These are phyloP conservation scores for Trifolium subterraneum DNA, from an alignment of 306 rosid genomes.

Conservation along the genomic window DNA sequence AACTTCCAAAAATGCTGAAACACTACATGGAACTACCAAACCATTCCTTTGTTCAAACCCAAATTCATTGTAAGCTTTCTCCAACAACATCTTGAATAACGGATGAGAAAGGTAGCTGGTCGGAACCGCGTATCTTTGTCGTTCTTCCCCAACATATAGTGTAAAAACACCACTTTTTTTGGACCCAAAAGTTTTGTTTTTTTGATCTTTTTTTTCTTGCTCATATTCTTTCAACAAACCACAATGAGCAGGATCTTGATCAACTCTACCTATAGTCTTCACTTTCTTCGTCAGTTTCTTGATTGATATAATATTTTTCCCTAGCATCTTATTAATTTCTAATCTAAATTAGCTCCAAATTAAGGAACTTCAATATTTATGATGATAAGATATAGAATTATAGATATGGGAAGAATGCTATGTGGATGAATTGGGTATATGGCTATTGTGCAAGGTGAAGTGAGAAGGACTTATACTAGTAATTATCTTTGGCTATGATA, in stretches of 20 bases:
- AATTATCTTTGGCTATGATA: background rate
- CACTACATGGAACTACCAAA: slow-evolving; percentile 78
- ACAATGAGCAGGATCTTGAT: slow-evolving; percentile 27
- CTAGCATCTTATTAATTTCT: slow-evolving; percentile 47
- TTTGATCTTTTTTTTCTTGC: slow-evolving; percentile 32
- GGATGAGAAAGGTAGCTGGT: slow-evolving; percentile 78
- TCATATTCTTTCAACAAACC: slow-evolving; percentile 49
- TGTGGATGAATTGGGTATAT: background rate
- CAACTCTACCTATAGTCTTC: slow-evolving; percentile 49
- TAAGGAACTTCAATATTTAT: background rate
- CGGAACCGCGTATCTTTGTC: slow-evolving; percentile 67
- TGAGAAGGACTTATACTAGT: slow-evolving; percentile 1
- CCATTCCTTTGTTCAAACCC: slow-evolving; percentile 77
- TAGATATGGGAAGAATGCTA: background rate
- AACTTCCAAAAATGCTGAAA: slow-evolving; percentile 70
- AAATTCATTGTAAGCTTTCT: slow-evolving; percentile 73
- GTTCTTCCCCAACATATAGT: slow-evolving; percentile 79
- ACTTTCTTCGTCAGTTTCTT: slow-evolving; percentile 65
- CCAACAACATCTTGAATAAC: slow-evolving; percentile 80
- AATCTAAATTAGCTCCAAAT: background rate
- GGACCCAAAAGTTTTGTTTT: slow-evolving; percentile 12
- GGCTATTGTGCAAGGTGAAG: slow-evolving; percentile 25
- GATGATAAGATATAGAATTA: background rate
- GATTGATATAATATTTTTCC: slow-evolving; percentile 59
- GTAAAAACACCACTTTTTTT: slow-evolving; percentile 68